Base-by-base conservation (phyloP, 2,329 filamentous ascomycete species). In the Zalaria obscura region DNA sequence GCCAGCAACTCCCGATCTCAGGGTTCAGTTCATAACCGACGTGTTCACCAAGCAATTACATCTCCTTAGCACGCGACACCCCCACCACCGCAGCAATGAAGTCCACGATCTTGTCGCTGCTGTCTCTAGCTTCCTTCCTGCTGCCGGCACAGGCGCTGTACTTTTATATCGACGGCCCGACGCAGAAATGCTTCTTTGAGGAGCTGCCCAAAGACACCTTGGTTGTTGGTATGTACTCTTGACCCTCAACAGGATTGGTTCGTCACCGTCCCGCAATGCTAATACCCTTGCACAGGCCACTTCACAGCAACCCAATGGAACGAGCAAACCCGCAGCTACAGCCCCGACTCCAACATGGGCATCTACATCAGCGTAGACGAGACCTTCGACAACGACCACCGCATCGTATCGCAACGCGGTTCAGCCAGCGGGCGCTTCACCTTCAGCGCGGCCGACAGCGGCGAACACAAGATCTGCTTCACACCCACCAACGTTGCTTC, bases 181-280 rank as follows among this genome's bases (percentile, higher is more conserved):
- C 76, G 50, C 81, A 85, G 52, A 95, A 93, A 68, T 98, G 91
- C 68, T 98, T 98, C 77, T 93, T 83, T 67, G 91, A 98, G 69
- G 89, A 96, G 65, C 75, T 98, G 45, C 88, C 91, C 50, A 95
- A 96, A 71, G 89, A 94, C 63, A 96, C 91, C 9, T 69, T 98
- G 44, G 89, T 98, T 42, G 88, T 95, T 45, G 91, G 77, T 80
- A 69, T 47, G 75, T 44, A 28, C 25, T 9, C 25, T 6, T 27
- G 29, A 25, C n/a, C 27, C 28, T 32, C 5, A 11, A n/a, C 25
- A 10, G 8, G 27, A 8, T n/a, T 32, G 7, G 29, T 10, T 11
- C 33, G 31, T 39, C 7, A 35, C 26, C 2, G 25, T 38, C 38
- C 40, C 32, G 18, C 5, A 18, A n/a, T 25, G 29, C 38, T 36